Base-by-base conservation (phyloP, 495 filamentous ascomycete genomes). In the Neurospora intermedia region DNA sequence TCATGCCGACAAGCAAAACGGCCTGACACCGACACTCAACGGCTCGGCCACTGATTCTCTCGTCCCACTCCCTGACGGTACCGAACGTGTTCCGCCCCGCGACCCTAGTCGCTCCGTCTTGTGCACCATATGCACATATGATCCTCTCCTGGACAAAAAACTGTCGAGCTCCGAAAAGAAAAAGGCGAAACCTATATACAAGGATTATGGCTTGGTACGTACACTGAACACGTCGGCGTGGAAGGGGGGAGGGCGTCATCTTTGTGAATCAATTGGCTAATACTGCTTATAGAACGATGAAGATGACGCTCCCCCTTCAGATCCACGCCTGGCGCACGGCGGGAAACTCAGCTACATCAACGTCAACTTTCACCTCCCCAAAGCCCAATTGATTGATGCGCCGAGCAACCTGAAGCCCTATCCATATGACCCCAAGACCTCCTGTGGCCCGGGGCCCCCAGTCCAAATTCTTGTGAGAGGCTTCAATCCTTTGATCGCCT, bases 391-490 rank as follows among this genome's bases (percentile, higher is more conserved):
- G 74, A 91, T 94, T 43, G 83, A 87, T 72, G 88, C 92, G 45
- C 94, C 95, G 1, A 97, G 96, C 81, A 86, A 88, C 54, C 82
- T 96, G 45, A 90, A 87, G 78, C 90, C 89, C 38, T 97, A 94
- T 80, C 81, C 87, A 46, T 94, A 93, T 77, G 94, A 97, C 78
- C 82, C 89, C 3, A 85, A 87, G 74, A 91, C 92, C 3, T 97
- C 94, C 16, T 89, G 95, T 72, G 94, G 93, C 1, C 93, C 93
- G 45, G 94, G 93, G 6, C 96, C 96, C 35, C 93, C 96, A 8
- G 90, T 89, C 13, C 93, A 97, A 78, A 89, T 99, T 62, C 90
- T 97, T 13, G 92, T 97, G 23, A 93, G 89, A n/a, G 94, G 94
- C 5, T 97, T 98, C 78, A 94, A 98, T 81, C 93, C 96, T 7